Evolutionary conservation across 2,329 filamentous ascomycete genomes (phyloP), one percentile per base, ranked within the genome.

Genomic region (Phialocephala sp.): DNA sequence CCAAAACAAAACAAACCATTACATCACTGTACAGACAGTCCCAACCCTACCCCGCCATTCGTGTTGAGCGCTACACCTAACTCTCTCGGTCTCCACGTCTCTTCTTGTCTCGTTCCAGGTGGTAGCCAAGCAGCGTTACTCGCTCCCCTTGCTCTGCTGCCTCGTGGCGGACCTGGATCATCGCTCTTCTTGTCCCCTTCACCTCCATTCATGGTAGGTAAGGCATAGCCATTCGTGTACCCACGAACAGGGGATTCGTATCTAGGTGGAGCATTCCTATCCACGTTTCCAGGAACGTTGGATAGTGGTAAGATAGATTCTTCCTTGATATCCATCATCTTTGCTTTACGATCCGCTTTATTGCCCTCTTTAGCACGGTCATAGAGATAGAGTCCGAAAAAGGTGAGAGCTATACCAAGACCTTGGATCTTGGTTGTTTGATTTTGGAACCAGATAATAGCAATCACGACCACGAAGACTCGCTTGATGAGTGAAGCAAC

Each of bases 401-500:
- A 97, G 0, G 95, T 99, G 55, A 99, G 86, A 4, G 80, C 86
- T 73, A 99, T 97, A 18, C 95, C 95, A 50, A 91, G 83, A 0
- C 88, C 92, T 78, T 99, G 95, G 18, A 96, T 78, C 18, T 83
- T 84, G 5, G 92, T 97, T 37, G 95, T 97, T 1, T 91, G 87
- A 77, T 89, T 97, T 69, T 93, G 91, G 80, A 98, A 99, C 95
- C 95, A 99, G 71, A 98, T 81, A 68, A 99, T 94, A 8, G 95
- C 93, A 72, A 97, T 91, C 66, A 95, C 87, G 73, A 99, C 97
- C 74, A 99, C 94, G 75, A 97, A 97, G 14, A 99, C 95, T 58
- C 95, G 91, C 81, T 99, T 99, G 79, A 99, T 95, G 68, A 99
- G 83, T 64, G 91, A 96, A 41, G 95, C 95, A 43, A 99, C 94